phyloP scores from a whole-genome alignment of 768 basidiomycete genomes.

The Trametes sanguinea region DNA sequence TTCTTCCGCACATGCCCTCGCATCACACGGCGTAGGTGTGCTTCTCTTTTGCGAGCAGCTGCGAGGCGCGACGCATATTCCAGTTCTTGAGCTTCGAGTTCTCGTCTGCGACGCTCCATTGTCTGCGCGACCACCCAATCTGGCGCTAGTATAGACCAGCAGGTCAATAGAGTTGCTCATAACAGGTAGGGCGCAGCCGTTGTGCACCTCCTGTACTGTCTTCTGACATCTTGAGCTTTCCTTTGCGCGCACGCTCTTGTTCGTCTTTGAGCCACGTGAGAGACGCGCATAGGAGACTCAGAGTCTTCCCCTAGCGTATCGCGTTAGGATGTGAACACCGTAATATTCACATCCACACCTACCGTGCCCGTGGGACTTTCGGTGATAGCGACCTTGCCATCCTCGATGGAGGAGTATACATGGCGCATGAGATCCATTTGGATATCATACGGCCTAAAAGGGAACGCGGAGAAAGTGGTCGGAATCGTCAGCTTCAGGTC shows the following conservation, averaged over 20 bases:
- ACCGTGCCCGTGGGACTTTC: constrained; percentile 92
- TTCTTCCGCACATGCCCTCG: constrained; percentile 62
- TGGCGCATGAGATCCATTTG: constrained; percentile 89
- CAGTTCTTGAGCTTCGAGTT: constrained; percentile 66
- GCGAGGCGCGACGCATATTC: constrained; percentile 64
- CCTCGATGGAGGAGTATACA: constrained; percentile 77
- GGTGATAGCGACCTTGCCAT: constrained; percentile 74
- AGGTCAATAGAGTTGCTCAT: neutral
- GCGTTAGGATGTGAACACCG: neutral
- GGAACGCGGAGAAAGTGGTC: constrained; percentile 67
- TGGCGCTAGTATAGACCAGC: constrained; percentile 42
- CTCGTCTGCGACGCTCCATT: constrained; percentile 58
- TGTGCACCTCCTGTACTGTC: constrained; percentile 30
- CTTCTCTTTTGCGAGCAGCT: constrained; percentile 65
- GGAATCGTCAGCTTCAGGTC: constrained; percentile 59
- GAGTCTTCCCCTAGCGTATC: constrained; percentile 72
- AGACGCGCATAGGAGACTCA: constrained; percentile 75
- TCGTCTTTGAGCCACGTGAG: constrained; percentile 77
- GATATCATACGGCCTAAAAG: constrained; percentile 67
- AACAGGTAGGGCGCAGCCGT: neutral
- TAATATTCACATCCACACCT: constrained; percentile 32
- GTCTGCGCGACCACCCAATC: constrained; percentile 81
- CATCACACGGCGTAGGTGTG: constrained; percentile 51
- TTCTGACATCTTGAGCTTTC: constrained; percentile 48
- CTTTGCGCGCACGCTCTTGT: constrained; percentile 66